Conservation (phyloP, 2,329 filamentous ascomycete genomes). For the Talaromyces sp. region DNA sequence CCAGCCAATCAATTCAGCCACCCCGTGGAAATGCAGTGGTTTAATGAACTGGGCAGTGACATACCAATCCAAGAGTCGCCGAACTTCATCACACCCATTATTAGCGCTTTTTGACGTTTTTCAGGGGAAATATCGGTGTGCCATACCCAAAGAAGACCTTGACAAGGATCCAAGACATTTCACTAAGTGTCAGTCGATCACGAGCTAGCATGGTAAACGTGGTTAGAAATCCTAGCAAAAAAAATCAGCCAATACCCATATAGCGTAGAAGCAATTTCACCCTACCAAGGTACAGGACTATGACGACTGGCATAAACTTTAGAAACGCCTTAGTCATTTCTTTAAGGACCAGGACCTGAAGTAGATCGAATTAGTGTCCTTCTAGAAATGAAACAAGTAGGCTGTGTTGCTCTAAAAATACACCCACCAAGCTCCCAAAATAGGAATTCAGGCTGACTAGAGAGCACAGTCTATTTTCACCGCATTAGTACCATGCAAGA, state of each 20-base stretch:
- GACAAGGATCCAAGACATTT: conserved; percentile 57
- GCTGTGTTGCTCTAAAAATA: conserved; percentile 11
- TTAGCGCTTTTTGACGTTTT: neutral
- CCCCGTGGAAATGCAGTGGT: conserved; percentile 20
- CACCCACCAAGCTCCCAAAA: conserved; percentile 54
- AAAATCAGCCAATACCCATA: neutral
- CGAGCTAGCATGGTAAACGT: conserved; percentile 62
- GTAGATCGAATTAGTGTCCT: neutral
- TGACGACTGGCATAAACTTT: conserved; percentile 72
- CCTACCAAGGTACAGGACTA: conserved; percentile 71
- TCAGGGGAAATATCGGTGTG: conserved; percentile 16
- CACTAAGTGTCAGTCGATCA: conserved; percentile 48
- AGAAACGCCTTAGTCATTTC: conserved; percentile 86
- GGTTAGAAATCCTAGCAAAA: conserved; percentile 68
- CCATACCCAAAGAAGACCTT: conserved; percentile 58
- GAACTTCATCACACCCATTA: conserved; percentile 30
- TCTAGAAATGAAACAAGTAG: conserved; percentile 10
- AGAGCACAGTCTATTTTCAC: conserved; percentile 64
- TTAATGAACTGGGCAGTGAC: conserved; percentile 24
- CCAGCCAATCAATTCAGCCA: conserved; percentile 38
- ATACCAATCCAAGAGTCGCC: conserved; percentile 53
- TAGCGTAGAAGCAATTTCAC: neutral
- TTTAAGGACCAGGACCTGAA: conserved; percentile 75
- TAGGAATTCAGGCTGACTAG: conserved; percentile 82
- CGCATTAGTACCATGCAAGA: conserved; percentile 15